Conservation (phyloP, 2,329 filamentous ascomycete genomes). For the Colletotrichum sp. region DNA sequence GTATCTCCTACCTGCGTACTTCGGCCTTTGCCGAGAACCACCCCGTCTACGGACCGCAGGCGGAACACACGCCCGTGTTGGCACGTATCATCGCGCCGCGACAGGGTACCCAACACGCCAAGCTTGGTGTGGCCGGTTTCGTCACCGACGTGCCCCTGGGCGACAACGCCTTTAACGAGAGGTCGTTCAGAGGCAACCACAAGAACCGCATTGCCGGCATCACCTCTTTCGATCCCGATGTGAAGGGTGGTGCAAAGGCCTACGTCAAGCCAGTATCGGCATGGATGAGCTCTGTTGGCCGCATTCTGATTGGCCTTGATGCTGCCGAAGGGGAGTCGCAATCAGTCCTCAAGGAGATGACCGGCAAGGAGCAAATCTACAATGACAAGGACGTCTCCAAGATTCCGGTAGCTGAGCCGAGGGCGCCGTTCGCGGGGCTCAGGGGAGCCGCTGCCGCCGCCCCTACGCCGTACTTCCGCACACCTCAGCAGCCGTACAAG, state of each 20-base stretch:
- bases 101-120: constrained; percentile 35
- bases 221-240: constrained; percentile 48
- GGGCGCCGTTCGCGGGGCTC: neutral
- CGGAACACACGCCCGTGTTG: constrained; percentile 50
- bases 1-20: constrained; percentile 66
- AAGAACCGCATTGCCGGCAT: constrained; percentile 34
- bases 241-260: constrained; percentile 58
- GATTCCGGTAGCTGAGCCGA: neutral
- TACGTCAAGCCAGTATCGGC: constrained; percentile 52
- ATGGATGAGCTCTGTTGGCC: constrained; percentile 54
- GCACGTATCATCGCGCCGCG: constrained; percentile 57
- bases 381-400: constrained; percentile 26
- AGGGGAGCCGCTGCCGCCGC: neutral
- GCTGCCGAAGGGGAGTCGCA: constrained; percentile 42
- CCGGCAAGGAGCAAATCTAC: constrained; percentile 39
- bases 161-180: constrained; percentile 46
- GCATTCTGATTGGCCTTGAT: constrained; percentile 47
- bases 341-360: constrained; percentile 52
- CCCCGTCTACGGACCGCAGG: constrained; percentile 65
- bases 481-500: neutral
- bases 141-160: constrained; percentile 46
- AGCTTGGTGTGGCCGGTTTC: constrained; percentile 62
- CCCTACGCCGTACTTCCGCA: neutral
- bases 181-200: constrained; percentile 18
- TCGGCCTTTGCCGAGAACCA: constrained; percentile 62